Percentiles rank a stretch among this genome's conserved stretches.
Conservation (phyloP, 768 basidiomycete species). For the Serpula lacrymans region DNA sequence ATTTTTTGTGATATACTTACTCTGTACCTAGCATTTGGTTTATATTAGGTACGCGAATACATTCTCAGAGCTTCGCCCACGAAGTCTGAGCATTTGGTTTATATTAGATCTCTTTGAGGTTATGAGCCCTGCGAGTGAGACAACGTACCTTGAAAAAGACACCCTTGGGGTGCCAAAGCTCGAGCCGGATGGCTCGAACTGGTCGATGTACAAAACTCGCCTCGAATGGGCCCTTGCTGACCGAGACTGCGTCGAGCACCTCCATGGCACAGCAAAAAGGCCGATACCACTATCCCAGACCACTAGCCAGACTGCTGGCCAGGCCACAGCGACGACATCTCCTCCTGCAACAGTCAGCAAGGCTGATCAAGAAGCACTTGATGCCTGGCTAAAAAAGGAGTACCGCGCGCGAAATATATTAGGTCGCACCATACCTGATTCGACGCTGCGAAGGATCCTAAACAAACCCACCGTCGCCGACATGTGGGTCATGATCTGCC, state of each 20-base stretch:
- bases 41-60: no score
- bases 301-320: background rate
- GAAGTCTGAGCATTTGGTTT: no score
- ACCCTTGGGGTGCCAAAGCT: conserved; percentile 33
- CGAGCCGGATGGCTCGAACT: conserved; percentile 25
- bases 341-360: conserved; percentile 16
- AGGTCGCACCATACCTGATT: conserved; percentile 18
- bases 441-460: background rate
- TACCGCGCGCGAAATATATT: conserved; percentile 28
- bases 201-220: conserved; percentile 24
- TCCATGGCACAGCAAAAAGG: conserved; percentile 15
- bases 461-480: background rate
- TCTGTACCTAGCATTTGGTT: no score
- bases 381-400: conserved; percentile 29
- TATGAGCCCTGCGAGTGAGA: no score
- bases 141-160: no score
- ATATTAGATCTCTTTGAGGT: no score
- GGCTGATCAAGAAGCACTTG: conserved; percentile 12
- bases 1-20: no score
- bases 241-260: conserved; percentile 28
- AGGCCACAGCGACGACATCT: background rate
- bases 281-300: conserved; percentile 5
- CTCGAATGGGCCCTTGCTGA: conserved; percentile 25
- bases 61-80: no score
- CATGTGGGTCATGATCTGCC: conserved; percentile 16